Evolutionary conservation across 805 yeast species (phyloP).

Genomic region (Brettanomyces nanus): DNA sequence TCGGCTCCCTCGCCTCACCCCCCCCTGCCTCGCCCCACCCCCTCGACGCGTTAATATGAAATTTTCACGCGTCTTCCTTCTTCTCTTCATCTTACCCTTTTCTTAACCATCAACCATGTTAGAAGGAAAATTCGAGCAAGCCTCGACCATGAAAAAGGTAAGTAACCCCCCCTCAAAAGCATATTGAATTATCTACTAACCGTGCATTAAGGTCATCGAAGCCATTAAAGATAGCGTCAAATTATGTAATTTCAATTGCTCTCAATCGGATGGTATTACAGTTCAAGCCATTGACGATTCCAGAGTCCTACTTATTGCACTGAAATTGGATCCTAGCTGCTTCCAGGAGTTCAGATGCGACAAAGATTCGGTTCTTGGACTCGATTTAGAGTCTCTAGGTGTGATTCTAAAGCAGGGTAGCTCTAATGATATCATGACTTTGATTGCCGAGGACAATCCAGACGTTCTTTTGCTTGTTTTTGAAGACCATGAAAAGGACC

Average conservation of each 20-base stretch:
- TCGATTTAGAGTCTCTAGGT: conserved; percentile 79
- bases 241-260: conserved; percentile 92
- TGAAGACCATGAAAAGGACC: conserved; percentile 85
- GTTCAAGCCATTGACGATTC: conserved; percentile 98
- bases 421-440: conserved; percentile 78
- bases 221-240: conserved; percentile 92
- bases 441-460: conserved; percentile 73
- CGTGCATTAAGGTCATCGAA: conserved; percentile 54
- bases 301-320: conserved; percentile 83
- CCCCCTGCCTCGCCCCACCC: too few species aligned
- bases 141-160: conserved; percentile 78
- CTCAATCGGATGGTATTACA: conserved; percentile 80
- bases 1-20: too few species aligned
- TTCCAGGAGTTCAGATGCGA: conserved; percentile 94
- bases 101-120: conserved; percentile 46
- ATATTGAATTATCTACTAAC: neutral
- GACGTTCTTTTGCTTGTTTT: conserved; percentile 73
- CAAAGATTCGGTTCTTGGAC: conserved; percentile 83
- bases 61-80: too few species aligned
- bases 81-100: neutral
- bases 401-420: conserved; percentile 89
- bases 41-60: too few species aligned
- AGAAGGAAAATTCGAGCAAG: conserved; percentile 95
- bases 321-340: conserved; percentile 80
- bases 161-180: too few species aligned